Evolutionary conservation across 2,329 filamentous ascomycete genomes (phyloP), one percentile per base, ranked within the genome.

Genomic region (Emmonsia crescens): DNA sequence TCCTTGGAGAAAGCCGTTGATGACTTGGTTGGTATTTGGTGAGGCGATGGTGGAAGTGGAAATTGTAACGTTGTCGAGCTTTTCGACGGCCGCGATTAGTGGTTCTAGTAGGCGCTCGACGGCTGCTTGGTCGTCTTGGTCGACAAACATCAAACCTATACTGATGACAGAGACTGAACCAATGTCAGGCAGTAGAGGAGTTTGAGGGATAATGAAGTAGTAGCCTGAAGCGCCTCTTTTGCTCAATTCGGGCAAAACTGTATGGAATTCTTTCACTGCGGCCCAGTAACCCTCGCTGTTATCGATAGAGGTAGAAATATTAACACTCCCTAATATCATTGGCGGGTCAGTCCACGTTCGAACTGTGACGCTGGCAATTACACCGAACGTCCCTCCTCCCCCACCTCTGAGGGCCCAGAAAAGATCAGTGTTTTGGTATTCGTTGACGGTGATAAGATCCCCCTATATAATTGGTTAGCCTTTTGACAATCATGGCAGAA

Each of bases 331-430:
- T 12, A 71, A 60, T 4, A 76, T 63, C 48, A 76, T 63, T 1
- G 72, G 73, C 5, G 71, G 70, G 24, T 76, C 68, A 66, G 74
- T 71, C 52, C 76, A 76, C 14, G 77, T 75, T n/a, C 74, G 27
- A 46, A 59, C 10, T 0, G 81, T 85, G 70, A 85, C 75, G 1
- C 80, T 82, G 14, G 78, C 69, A 1, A 86, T 80, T 1, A 85
- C 75, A 3, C 76, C 84, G 64, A 80, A 87, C 36, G 78, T 85
- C n/a, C 83, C 82, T 6, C 78, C 80, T 1, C 85, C 84, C 0
- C 84, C 83, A 3, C 84, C 84, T 51, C 76, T 76, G 0, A 86
- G 70, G 0, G 85, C 85, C 84, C 84, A 88, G 73, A 83, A 87
- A 1, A 88, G 74, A 57, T 87, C 84, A 0, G 73, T 62, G 64